Conservation (phyloP, 2,329 filamentous ascomycete genomes). For the Rhynchosporium secalis region DNA sequence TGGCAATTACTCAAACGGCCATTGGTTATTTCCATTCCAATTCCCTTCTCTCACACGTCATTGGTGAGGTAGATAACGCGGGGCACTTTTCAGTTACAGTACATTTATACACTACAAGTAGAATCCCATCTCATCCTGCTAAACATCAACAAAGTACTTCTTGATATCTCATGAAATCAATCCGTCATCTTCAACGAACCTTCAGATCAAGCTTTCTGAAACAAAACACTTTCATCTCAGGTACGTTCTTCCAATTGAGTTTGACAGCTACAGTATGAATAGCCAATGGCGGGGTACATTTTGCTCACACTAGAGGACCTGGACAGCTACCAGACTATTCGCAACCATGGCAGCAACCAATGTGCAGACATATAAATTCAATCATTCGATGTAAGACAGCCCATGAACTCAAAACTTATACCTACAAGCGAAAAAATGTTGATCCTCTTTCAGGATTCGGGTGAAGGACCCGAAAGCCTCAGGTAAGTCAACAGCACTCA, state of each 20-base stretch:
- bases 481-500: slow-evolving; percentile 45
- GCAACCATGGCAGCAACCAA: slow-evolving; percentile 60
- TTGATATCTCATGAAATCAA: slow-evolving; percentile 28
- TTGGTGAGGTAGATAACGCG: slow-evolving; percentile 10
- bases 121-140: slow-evolving; percentile 11
- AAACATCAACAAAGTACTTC: neutral
- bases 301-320: slow-evolving; percentile 26
- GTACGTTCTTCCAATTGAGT: slow-evolving; percentile 22
- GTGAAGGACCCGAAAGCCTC: slow-evolving; percentile 90
- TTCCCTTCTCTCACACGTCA: slow-evolving; percentile 13
- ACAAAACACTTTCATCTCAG: slow-evolving; percentile 27
- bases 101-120: neutral
- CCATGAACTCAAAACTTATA: neutral
- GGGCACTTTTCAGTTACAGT: slow-evolving; percentile 5
- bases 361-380: slow-evolving; percentile 74
- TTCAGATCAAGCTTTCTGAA: slow-evolving; percentile 27
- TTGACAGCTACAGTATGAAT: neutral
- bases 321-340: slow-evolving; percentile 35
- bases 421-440: slow-evolving; percentile 11
- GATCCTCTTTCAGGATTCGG: slow-evolving; percentile 65
- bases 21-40: neutral
- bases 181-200: slow-evolving; percentile 29
- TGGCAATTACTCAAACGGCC: neutral
- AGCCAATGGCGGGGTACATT: slow-evolving; percentile 17
- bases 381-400: slow-evolving; percentile 75